Conservation (phyloP, 164 flowering plant species). For the Piper longum region DNA sequence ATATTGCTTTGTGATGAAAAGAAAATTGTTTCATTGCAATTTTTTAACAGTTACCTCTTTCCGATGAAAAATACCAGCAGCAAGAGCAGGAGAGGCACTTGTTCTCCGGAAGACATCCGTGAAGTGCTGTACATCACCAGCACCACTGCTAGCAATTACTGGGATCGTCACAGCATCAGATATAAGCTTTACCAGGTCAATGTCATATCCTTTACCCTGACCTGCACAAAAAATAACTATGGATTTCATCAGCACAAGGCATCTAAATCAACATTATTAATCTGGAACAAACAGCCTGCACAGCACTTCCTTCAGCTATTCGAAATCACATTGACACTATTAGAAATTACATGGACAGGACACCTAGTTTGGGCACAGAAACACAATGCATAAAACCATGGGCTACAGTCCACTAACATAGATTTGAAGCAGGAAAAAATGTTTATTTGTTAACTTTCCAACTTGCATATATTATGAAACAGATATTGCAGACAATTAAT, state of each 20-base stretch:
- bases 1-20: neutral
- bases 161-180: slow-evolving; percentile 95
- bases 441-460: neutral
- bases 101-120: slow-evolving; percentile 76
- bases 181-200: slow-evolving; percentile 64
- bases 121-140: slow-evolving; percentile 76
- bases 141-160: slow-evolving; percentile 98
- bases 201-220: slow-evolving; percentile 93
- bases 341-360: too few relatives aligned
- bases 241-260: neutral
- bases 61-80: slow-evolving; percentile 95
- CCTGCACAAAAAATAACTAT: slow-evolving; percentile 33
- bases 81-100: slow-evolving; percentile 95
- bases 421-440: neutral
- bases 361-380: too few relatives aligned
- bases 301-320: too few relatives aligned
- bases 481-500: neutral
- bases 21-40: neutral
- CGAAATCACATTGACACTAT: too few relatives aligned
- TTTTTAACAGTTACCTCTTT: slow-evolving; percentile 52
- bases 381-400: neutral
- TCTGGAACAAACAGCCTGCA: too few relatives aligned
- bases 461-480: neutral
- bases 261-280: too few relatives aligned
- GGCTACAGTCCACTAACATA: neutral